Conservation (phyloP, 2,329 filamentous ascomycete species). For the Clarireedia sp. region DNA sequence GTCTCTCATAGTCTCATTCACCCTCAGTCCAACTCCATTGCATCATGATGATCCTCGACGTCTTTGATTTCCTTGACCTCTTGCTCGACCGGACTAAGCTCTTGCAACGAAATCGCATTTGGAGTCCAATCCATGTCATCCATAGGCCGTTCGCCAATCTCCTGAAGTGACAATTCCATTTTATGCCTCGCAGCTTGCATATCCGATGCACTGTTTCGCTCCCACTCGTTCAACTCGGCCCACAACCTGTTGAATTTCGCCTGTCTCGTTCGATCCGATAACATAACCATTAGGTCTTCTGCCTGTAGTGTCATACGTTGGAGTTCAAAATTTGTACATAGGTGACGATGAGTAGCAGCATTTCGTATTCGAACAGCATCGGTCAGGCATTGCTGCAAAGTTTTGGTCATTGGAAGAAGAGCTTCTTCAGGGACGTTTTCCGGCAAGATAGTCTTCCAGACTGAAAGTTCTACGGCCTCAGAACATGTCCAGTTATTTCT, state of each 20-base stretch:
- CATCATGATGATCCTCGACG: constrained; percentile 14
- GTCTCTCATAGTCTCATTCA: neutral
- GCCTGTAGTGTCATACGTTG: constrained; percentile 22
- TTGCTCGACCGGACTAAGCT: constrained; percentile 13
- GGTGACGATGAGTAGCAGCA: constrained; percentile 26
- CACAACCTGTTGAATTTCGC: constrained; percentile 23
- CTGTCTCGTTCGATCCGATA: constrained; percentile 22
- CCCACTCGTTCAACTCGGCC: constrained; percentile 23
- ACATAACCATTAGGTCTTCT: constrained; percentile 26
- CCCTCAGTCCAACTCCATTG: constrained; percentile 23
- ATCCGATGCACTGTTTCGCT: constrained; percentile 12
- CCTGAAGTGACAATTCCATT: constrained; percentile 21
- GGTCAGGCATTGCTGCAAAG: constrained; percentile 17
- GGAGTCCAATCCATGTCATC: constrained; percentile 31
- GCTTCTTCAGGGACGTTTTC: constrained; percentile 16
- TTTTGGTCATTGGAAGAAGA: constrained; percentile 14
- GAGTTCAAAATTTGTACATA: constrained; percentile 24
- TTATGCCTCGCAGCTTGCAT: constrained; percentile 16
- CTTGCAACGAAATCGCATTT: constrained; percentile 24
- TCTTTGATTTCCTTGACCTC: neutral
- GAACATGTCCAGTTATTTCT: constrained; percentile 24
- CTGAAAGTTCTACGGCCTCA: constrained; percentile 26
- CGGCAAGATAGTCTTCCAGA: constrained; percentile 23
- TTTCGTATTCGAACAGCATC: constrained; percentile 27
- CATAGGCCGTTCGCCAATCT: constrained; percentile 25